Evolutionary conservation across 129 eudicot genomes (phyloP), one percentile per base, ranked within the genome.

Genomic region (Chrysanthemum makinoi): DNA sequence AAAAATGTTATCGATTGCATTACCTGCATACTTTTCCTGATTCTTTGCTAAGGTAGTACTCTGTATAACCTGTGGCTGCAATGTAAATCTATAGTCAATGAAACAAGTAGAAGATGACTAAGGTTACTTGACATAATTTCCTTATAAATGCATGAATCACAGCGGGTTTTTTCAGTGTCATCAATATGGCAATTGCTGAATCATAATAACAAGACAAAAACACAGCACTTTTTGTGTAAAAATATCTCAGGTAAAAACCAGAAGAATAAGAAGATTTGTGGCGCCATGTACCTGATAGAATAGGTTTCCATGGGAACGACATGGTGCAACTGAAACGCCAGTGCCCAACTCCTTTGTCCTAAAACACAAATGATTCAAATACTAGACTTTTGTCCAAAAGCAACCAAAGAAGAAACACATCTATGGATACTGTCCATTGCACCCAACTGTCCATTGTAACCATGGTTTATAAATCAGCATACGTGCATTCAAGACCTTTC

Each of bases 251-350:
- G 35, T 59, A 5, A 17, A 16, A 15, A 2, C 28, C 16, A 24
- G 33, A 39, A 15, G 9, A 17, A 17, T 22, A 62, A 30, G 13
- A 14, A 8, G 8, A n/a, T 72, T 20, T 47, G 48, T 26, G 15
- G 68, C 20, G 13, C 2, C 57, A 69, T 18, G 15, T 83, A 93
- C 95, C 96, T 74, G 98, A 94, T 73, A 94, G 96, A 69, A 94
- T 94, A 19, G 98, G 98, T 77, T 81, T 94, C 98, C 98, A 94
- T 64, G 98, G 98, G 70, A 94, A 89, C 11, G 93, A 81, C 96
- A 94, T 78, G 73, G 86, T 75, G 79, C 98, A 94, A 75, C 89
- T 87, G 77, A 94, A 89, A 66, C 98, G 98, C 98, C 98, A 94
- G 76, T 94, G 97, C 28, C 96, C 98, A 44, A 94, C 84, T 57